Evolutionary conservation across 768 basidiomycete genomes (phyloP).

Genomic region (Lentinula aciculospora): DNA sequence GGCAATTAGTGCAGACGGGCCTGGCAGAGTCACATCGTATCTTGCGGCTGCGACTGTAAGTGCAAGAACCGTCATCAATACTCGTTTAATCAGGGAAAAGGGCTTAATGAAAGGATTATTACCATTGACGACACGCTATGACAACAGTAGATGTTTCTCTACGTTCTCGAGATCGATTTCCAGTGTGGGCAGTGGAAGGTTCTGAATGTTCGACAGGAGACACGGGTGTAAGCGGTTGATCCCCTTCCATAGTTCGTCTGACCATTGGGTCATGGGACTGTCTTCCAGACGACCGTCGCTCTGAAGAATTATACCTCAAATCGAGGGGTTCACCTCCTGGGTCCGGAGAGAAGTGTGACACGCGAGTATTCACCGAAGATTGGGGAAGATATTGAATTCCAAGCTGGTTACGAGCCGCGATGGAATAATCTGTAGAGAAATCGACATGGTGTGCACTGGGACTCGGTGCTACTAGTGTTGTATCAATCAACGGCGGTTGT

Average conservation of each 20-base stretch:
- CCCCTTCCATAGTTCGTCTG: conserved; percentile 27
- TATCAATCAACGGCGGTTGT: conserved; percentile 46
- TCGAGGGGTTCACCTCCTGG: conserved; percentile 29
- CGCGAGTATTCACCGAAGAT: conserved; percentile 34
- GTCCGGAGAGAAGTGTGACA: conserved; percentile 24
- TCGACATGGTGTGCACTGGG: conserved; percentile 32
- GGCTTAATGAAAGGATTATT: conserved; percentile 30
- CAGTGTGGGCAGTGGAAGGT: conserved; percentile 22
- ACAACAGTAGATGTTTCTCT: conserved; percentile 64
- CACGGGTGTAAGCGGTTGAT: conserved; percentile 25
- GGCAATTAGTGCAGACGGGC: conserved; percentile 78
- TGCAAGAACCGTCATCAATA: conserved; percentile 18
- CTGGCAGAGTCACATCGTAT: conserved; percentile 82
- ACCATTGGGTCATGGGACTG: conserved; percentile 41
- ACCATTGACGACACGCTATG: conserved; percentile 86
- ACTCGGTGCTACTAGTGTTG: conserved; percentile 37
- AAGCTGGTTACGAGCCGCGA: conserved; percentile 42
- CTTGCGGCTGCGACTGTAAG: conserved; percentile 71
- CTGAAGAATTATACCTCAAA: conserved; percentile 33
- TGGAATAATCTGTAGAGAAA: conserved; percentile 35
- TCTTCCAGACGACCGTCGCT: conserved; percentile 40
- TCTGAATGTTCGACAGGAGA: conserved; percentile 28
- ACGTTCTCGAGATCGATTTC: conserved; percentile 33
- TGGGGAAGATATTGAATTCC: conserved; percentile 37
- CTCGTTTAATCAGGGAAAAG: conserved; percentile 31